A percentile compares a stretch with the other conserved stretches of the same genome.
Conservation (phyloP, 2,329 filamentous ascomycete genomes). For the Exophiala xenobiotica region DNA sequence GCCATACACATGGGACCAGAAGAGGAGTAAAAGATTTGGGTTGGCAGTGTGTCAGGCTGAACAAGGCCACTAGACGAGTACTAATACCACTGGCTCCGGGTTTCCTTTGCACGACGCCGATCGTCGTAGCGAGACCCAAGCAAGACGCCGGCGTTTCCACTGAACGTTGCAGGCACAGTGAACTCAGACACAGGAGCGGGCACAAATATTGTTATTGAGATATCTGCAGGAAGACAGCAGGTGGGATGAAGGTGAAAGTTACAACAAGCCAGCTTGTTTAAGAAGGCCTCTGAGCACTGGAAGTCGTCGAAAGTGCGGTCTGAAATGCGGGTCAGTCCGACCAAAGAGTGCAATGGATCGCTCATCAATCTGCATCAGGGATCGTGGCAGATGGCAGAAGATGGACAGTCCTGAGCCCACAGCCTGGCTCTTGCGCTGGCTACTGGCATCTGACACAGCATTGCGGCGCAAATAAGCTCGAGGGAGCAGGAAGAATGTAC, state of each 20-base stretch:
- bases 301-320: constrained; percentile 23
- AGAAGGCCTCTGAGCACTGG: constrained; percentile 1
- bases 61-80: constrained; percentile 3
- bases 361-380: constrained; percentile 7
- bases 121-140: constrained; percentile 13
- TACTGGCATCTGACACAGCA: constrained; percentile 2
- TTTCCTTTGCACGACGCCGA: constrained; percentile 4
- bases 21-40: not conserved
- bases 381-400: constrained; percentile 14
- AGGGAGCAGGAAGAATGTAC: constrained; percentile 9
- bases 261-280: constrained; percentile 1
- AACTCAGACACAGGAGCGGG: not conserved
- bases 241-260: not conserved
- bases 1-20: constrained; percentile 15
- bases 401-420: constrained; percentile 10
- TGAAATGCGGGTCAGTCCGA: constrained; percentile 18
- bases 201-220: too few species aligned
- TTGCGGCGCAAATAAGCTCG: constrained; percentile 16
- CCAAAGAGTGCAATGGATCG: constrained; percentile 12
- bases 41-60: constrained; percentile 10
- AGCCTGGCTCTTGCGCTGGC: constrained; percentile 8
- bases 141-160: constrained; percentile 19
- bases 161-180: constrained; percentile 3
- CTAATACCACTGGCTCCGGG: constrained; percentile 4
- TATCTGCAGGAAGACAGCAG: not conserved